Evolutionary conservation across 805 yeast genomes (phyloP), one percentile per base, ranked within the genome.

Genomic region (Isabelozyma rhagii): DNA sequence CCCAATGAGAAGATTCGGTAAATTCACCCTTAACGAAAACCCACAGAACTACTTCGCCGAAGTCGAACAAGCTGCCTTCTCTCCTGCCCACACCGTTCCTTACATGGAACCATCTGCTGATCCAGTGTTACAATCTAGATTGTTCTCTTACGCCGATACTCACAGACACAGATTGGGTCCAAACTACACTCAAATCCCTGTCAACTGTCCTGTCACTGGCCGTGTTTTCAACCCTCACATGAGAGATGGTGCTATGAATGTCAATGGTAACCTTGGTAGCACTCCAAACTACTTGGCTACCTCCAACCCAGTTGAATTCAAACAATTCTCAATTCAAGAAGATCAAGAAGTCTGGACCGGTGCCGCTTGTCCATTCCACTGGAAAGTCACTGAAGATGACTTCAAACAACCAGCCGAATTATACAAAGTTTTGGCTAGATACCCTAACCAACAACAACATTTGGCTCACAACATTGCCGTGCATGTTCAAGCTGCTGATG

Each of bases 1-100:
- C 78, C 97, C 97, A 63, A 71, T 90, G 73, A 82, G 96, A 69
- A 83, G 84, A 68, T 85, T 90, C 64, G 97, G 96, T 67, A 84
- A 83, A 67, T 74, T 89, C 56, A 83, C 82, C 1, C 71, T 89
- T 67, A 86, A 89, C 69, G 89, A 87, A 71, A 89, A 89, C 72
- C 94, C 96, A 52, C 74, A 80, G 69, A 89, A 89, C 70, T 90
- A 84, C 71, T 89, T 89, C 67, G 96, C 96, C 45, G 96, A 74
- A 58, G 75, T 74, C 49, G 79, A 74, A 61, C 79, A 74, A 62
- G 75, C 75, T 52, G 92, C 91, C 5, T 86, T 87, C 72, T 71
- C 87, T 29, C 93, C 92, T 45, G 71, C 84, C 49, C 87, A 85
- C 72, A 75, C 85, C 46, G 87, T 85, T 41, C 90, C 90, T 43